Percentiles rank a stretch among this genome's conserved stretches.
These are phyloP conservation scores for Thielaviopsis ethacetica DNA, from an alignment of 2,329 filamentous ascomycete genomes.

Conservation along the genomic window DNA sequence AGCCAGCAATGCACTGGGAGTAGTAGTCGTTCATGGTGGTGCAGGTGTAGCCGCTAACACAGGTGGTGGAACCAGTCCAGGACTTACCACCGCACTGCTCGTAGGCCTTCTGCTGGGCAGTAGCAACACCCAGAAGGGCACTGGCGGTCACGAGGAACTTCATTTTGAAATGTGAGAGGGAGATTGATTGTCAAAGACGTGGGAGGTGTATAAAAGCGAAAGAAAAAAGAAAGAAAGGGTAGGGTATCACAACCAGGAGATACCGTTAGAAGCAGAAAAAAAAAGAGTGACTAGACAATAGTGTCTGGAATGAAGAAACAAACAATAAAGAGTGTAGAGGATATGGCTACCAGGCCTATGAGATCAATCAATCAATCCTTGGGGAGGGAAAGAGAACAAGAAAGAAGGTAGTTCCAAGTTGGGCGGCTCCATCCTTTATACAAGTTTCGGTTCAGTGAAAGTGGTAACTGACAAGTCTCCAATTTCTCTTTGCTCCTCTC, in stretches of 20 bases:
- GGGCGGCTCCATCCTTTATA: not conserved
- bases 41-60: conserved; percentile 22
- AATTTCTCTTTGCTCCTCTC: not conserved
- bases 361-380: not conserved
- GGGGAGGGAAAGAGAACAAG: not conserved
- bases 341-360: conserved; percentile 1
- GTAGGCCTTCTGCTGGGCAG: not conserved
- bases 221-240: not conserved
- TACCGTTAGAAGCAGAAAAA: not conserved
- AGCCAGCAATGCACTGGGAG: conserved; percentile 20
- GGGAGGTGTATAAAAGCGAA: not conserved
- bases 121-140: not conserved
- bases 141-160: not conserved
- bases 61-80: conserved; percentile 22
- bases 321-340: not conserved
- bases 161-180: not conserved
- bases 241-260: not conserved
- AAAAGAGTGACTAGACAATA: not conserved
- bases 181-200: not conserved
- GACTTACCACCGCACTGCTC: conserved; percentile 23
- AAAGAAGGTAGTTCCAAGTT: not conserved
- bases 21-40: conserved; percentile 24
- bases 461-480: not conserved
- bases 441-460: not conserved
- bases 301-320: not conserved